Percentiles rank a stretch among this genome's conserved stretches.
phyloP scores from a whole-genome alignment of 176 grass and related monocot species.

The Rhynchospora tenuis region DNA sequence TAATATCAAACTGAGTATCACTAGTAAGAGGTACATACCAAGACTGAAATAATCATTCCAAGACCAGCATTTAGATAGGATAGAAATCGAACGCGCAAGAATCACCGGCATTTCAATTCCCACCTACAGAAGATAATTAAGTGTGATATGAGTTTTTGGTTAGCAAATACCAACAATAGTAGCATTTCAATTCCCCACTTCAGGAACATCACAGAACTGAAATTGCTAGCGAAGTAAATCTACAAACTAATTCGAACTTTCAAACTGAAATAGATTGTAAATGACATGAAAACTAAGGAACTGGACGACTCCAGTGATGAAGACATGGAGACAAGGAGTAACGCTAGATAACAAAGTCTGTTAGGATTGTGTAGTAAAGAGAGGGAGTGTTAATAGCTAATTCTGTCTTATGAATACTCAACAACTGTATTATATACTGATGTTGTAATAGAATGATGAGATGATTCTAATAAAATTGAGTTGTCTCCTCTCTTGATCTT shows the following conservation, averaged over 20 bases:
- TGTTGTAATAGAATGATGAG: too few relatives aligned
- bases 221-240: background rate
- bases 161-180: background rate
- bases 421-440: too few relatives aligned
- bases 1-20: background rate
- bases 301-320: too few relatives aligned
- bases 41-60: constrained; percentile 96
- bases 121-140: constrained; percentile 32
- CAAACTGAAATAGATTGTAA: background rate
- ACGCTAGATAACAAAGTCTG: too few relatives aligned
- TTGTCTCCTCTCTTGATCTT: too few relatives aligned
- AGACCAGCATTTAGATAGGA: constrained; percentile 88
- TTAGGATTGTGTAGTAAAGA: too few relatives aligned
- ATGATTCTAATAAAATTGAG: too few relatives aligned
- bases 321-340: too few relatives aligned
- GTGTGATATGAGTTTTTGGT: background rate
- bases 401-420: too few relatives aligned
- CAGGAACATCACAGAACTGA: background rate
- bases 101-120: constrained; percentile 86
- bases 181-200: background rate
- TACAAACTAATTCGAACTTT: background rate
- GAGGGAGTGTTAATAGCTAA: too few relatives aligned
- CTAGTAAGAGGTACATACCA: constrained; percentile 26
- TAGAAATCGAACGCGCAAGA: constrained; percentile 59
- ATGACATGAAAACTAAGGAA: too few relatives aligned